Evolutionary conservation across 2,329 filamentous ascomycete species (phyloP), one percentile per base, ranked within the genome.

Genomic region (Rachicladosporium sp.): DNA sequence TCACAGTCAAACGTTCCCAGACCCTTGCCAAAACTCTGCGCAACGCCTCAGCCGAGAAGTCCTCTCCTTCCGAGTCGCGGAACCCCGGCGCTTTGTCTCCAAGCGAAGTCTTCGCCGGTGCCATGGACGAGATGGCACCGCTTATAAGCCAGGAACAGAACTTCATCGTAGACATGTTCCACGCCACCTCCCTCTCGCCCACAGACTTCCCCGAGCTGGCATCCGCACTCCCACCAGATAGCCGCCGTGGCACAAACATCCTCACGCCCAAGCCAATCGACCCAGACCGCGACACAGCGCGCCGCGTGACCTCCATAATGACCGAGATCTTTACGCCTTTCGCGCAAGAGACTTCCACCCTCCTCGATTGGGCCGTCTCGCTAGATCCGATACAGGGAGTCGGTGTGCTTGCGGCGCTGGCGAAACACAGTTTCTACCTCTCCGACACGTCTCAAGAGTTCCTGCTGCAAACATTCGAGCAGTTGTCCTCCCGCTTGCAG

Each of bases 111-210:
- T 94, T 96, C 60, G 71, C 76, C 1, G 79, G 78, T 30, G 77
- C 85, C 9, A 64, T 95, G 45, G 82, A 91, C 42, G 86, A 95
- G 52, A 75, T 91, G 47, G 66, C 88, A 33, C 84, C 82, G 4
- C 71, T 93, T 41, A 78, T 95, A 43, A 80, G 86, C 50, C 88
- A 89, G 59, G 91, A 98, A 62, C 89, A 98, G 59, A 96, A 95
- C 57, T 98, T 96, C 56, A 70, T 95, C 36, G 79, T 94, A n/a
- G 86, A 93, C 50, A 91, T 95, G 60, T 96, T 96, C 71, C 89
- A 96, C 52, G 77, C 91, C 19, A 84, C 82, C n/a, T 93, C 86
- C 2, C 69, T 89, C 21, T 80, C 87, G 52, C 80, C 78, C 29
- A 64, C 74, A 10, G 88, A 95, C 55, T 96, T 95, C 55, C 72